Conservation (phyloP, 2,329 filamentous ascomycete species). For the Fusarium pilosicola region DNA sequence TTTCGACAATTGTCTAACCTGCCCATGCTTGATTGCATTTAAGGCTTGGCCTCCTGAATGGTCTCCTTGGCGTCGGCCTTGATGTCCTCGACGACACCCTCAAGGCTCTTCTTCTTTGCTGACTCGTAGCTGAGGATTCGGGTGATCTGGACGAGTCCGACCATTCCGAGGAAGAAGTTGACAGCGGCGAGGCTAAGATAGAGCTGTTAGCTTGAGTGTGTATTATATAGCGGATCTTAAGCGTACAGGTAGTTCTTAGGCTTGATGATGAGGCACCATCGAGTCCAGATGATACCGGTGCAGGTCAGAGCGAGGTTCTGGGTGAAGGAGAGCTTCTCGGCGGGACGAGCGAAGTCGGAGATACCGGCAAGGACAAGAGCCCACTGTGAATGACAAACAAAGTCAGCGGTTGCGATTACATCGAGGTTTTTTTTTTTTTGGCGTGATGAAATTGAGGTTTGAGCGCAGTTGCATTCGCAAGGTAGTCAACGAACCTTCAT, state of each 20-base stretch:
- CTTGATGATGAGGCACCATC: conserved; percentile 98
- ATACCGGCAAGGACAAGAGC: conserved; percentile 90
- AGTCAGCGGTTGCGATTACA: conserved; percentile 17
- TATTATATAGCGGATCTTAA: neutral
- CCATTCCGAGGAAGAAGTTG: conserved; percentile 96
- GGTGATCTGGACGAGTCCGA: conserved; percentile 82
- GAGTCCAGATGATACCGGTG: conserved; percentile 96
- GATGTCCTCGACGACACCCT: conserved; percentile 51
- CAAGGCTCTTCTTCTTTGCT: conserved; percentile 63
- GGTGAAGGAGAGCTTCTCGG: conserved; percentile 90
- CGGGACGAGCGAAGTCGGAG: conserved; percentile 90
- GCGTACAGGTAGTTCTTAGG: conserved; percentile 89
- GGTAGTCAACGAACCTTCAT: conserved; percentile 70
- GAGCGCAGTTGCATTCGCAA: neutral
- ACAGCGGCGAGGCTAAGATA: conserved; percentile 80
- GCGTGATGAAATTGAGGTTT: neutral
- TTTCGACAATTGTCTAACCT: conserved; percentile 1
- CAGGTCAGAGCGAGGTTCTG: conserved; percentile 91
- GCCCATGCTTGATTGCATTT: neutral
- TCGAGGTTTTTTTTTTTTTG: neutral
- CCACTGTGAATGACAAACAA: conserved; percentile 69
- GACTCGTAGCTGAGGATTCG: conserved; percentile 77
- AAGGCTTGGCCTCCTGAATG: conserved; percentile 41
- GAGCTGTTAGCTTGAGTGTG: neutral
- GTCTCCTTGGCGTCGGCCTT: conserved; percentile 54